Percentiles rank a stretch among this genome's conserved stretches.
Evolutionary conservation across 768 basidiomycete species (phyloP).

Genomic region (Pluteus cervinus): DNA sequence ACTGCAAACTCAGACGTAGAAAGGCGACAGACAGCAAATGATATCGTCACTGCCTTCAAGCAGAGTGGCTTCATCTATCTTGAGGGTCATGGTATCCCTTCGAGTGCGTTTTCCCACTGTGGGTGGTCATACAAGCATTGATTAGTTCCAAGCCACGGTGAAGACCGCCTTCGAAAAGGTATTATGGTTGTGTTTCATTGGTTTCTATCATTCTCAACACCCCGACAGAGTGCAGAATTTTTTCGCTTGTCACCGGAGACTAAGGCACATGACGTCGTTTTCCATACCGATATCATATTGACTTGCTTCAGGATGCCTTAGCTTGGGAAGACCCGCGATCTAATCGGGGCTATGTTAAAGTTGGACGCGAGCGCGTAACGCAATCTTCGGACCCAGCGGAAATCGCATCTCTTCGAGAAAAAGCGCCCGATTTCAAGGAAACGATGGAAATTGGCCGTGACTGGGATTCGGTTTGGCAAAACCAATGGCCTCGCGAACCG

Average conservation of each 20-base stretch:
- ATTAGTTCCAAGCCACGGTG: conserved; percentile 33
- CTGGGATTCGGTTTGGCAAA: conserved; percentile 71
- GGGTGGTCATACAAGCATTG: background rate
- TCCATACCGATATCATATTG: background rate
- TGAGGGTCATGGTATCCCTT: conserved; percentile 62
- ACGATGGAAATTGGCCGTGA: conserved; percentile 88
- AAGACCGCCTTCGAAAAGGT: conserved; percentile 64
- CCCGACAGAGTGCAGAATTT: conserved; percentile 67
- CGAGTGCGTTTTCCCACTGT: conserved; percentile 21
- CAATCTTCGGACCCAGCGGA: conserved; percentile 64
- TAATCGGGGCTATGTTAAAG: conserved; percentile 77
- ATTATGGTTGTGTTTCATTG: background rate
- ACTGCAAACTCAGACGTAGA: conserved; percentile 42
- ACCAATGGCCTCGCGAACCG: conserved; percentile 69
- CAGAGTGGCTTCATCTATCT: conserved; percentile 80
- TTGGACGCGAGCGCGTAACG: conserved; percentile 80
- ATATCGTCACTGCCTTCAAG: conserved; percentile 71
- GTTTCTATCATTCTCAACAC: conserved; percentile 4
- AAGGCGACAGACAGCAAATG: conserved; percentile 56
- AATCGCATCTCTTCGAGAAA: conserved; percentile 66
- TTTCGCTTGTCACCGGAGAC: conserved; percentile 56
- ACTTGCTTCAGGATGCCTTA: conserved; percentile 41
- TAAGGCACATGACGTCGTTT: conserved; percentile 39
- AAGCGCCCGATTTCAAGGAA: conserved; percentile 80
- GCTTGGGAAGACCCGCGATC: conserved; percentile 84